Base-by-base conservation (phyloP, 495 filamentous ascomycete genomes). In the Aspergillus conjunctus region DNA sequence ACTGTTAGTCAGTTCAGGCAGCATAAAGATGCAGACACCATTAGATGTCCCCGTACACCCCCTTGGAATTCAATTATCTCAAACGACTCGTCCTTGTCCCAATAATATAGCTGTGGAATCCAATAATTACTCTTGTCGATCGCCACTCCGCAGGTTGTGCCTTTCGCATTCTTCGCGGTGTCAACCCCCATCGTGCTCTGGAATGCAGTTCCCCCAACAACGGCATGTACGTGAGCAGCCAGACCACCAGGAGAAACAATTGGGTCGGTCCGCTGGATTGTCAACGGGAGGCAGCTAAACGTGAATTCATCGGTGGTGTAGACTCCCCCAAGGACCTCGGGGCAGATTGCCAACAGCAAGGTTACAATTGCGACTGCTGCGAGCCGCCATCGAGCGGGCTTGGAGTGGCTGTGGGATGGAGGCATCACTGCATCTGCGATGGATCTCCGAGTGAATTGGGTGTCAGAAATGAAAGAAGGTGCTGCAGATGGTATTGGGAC, bases 81-180 rank as follows among this genome's bases (percentile, higher is more conserved):
- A 44, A 93, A 88, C 32, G 75, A 76, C 9, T 84, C 84, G 62
- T 87, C 86, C 63, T 79, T 71, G 34, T 79, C 77, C 22, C 79
- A 75, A 74, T 85, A 90, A 73, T 85, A 91, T n/a, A 92, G 77
- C 48, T 74, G 74, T 3, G 89, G 89, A 58, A 87, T 81, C 90
- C 91, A 93, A 74, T 93, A 93, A 73, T 86, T 87, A 66, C 85
- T 88, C 64, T 85, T 76, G 71, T 93, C 91, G 56, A 82, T 79
- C 65, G 79, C 84, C 63, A 88, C 77, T 17, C 76, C 79, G 63
- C 89, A 86, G 9, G 85, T 86, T 51, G 88, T 88, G 67, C 88
- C 92, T 0, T 69, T 76, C 0, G 89, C 88, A 54, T 76, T 66
- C 51, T 79, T 74, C n/a, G 89, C 82, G 21, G 77, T 70, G 50